phyloP scores from a whole-genome alignment of 202 grass and related monocot genomes.

The Setaria viridis region DNA sequence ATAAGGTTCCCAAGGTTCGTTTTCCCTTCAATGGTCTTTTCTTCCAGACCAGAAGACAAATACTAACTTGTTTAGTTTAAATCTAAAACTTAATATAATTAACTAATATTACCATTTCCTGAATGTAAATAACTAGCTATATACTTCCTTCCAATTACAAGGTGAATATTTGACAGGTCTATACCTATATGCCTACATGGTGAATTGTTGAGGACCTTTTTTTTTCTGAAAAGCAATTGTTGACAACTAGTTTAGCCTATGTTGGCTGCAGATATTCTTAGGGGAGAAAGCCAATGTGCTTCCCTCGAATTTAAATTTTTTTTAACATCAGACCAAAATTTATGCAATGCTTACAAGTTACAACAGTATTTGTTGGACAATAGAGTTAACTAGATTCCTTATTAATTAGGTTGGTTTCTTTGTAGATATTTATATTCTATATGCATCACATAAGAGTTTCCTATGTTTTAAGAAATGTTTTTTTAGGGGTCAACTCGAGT shows the following conservation, averaged over 20 bases:
- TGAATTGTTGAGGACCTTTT: background rate
- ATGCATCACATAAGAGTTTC: background rate
- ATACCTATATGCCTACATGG: background rate
- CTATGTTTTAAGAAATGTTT: background rate
- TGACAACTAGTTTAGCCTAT: background rate
- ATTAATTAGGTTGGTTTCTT: background rate
- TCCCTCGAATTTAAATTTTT: background rate
- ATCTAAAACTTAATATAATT: background rate
- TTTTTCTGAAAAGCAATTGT: no score
- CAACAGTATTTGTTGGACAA: background rate
- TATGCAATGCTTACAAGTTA: background rate
- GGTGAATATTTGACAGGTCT: background rate
- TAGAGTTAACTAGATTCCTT: background rate
- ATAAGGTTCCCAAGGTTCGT: background rate
- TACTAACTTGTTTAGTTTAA: background rate
- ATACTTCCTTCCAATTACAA: background rate
- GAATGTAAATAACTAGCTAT: background rate
- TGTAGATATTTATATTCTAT: no score
- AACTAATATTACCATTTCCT: background rate
- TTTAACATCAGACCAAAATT: background rate
- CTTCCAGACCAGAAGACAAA: background rate
- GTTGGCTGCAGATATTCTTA: background rate
- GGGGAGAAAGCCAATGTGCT: background rate
- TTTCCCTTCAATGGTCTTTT: background rate
- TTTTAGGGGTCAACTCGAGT: background rate